Evolutionary conservation across 306 rosid species (phyloP), one percentile per base, ranked within the genome.

Genomic region (Urtica urens): DNA sequence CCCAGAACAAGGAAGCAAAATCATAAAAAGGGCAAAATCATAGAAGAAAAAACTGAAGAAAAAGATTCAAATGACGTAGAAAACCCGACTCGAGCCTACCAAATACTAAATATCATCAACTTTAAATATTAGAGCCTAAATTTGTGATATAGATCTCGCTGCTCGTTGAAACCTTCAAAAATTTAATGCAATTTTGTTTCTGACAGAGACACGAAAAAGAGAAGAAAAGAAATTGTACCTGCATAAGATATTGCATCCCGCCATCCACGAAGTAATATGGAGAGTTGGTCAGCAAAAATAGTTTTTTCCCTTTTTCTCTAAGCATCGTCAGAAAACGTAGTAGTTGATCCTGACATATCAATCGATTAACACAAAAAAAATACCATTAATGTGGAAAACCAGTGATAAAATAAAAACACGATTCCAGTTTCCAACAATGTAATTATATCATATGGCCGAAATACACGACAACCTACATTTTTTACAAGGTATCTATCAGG

Each of bases 181-280:
- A n/a, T n/a, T n/a, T n/a, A n/a, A n/a, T n/a, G n/a, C n/a, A n/a
- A n/a, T n/a, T n/a, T n/a, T n/a, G n/a, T n/a, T n/a, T n/a, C n/a
- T n/a, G n/a, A 50, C 12, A 16, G 9, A 50, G n/a, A 35, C 2
- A 13, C n/a, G 2, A 35, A 7, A 35, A 35, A 35, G 3, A 11
- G 2, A 21, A 44, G 6, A 44, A 19, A 44, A 23, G 16, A 26
- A 4, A 28, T 27, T 53, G 71, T 74, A 90, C 97, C 95, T 80
- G 76, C 77, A 84, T 63, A 81, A 90, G 65, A 71, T 63, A 90
- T 53, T 77, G 83, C 95, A 90, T 90, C 51, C 97, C 97, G 49
- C 82, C 90, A 74, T 90, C 90, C 63, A 90, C 97, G 77, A 90
- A 90, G 76, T 66, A 59, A 64, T 63, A 84, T 40, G 97, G 97